Conservation (phyloP, 1,284 basidiomycete species). For the Ceratobasidium theobromae region DNA sequence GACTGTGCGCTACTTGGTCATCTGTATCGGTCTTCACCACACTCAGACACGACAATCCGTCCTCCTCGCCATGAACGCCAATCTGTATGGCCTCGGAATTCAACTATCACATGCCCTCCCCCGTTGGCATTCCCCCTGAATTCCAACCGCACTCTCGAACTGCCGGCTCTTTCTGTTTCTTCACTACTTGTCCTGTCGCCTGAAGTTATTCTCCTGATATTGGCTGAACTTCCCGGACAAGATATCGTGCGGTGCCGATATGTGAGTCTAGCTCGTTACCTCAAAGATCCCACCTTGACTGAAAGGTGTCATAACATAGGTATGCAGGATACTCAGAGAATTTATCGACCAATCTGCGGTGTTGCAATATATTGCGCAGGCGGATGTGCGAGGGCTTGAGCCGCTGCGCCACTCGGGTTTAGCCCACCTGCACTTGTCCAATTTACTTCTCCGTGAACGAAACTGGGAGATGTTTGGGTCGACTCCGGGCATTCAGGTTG, state of each 20-base stretch:
- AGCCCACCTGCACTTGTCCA: background rate
- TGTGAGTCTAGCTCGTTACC: background rate
- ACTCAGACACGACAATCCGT: background rate
- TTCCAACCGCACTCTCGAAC: no score
- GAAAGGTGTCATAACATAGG: background rate
- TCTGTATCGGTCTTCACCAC: slow-evolving; percentile 12
- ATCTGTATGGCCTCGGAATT: background rate
- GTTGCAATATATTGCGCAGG: slow-evolving; percentile 5
- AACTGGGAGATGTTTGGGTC: slow-evolving; percentile 23
- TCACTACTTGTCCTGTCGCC: slow-evolving; percentile 1
- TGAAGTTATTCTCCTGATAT: background rate
- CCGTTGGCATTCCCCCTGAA: no score
- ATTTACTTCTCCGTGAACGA: slow-evolving; percentile 8
- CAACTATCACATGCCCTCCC: background rate
- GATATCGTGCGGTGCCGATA: slow-evolving; percentile 12
- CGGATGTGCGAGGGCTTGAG: slow-evolving; percentile 6
- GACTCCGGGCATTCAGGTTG: background rate
- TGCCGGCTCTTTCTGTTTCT: background rate
- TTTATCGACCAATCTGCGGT: slow-evolving; percentile 16
- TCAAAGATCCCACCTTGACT: background rate
- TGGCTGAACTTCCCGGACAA: slow-evolving; percentile 2
- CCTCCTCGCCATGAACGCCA: slow-evolving; percentile 2
- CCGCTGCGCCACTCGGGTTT: background rate
- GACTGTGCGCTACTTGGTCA: slow-evolving; percentile 19
- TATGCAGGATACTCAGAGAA: slow-evolving; percentile 9